Conservation (phyloP, 495 filamentous ascomycete genomes). For the Xylaria bambusicola region DNA sequence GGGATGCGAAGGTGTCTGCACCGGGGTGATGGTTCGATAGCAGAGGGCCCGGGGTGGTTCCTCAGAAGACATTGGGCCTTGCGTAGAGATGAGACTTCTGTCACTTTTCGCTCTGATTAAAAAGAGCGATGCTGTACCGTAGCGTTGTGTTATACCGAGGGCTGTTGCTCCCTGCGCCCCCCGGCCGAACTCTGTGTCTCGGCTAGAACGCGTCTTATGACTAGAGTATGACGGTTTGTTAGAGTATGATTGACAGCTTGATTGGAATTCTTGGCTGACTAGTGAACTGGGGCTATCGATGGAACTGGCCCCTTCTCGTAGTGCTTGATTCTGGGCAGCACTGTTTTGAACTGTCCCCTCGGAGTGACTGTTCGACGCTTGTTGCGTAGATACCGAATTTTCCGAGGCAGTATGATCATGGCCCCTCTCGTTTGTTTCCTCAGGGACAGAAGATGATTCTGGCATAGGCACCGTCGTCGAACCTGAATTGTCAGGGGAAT, state of each 20-base stretch:
- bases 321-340: background rate
- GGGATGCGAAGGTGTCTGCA: background rate
- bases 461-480: background rate
- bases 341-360: background rate
- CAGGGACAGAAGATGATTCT: background rate
- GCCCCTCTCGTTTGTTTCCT: background rate
- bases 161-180: background rate
- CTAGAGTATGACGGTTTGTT: background rate
- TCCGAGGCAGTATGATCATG: background rate
- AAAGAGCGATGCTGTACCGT: no score
- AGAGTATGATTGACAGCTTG: background rate
- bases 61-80: background rate
- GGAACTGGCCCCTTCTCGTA: background rate
- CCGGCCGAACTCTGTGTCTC: background rate
- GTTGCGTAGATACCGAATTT: background rate
- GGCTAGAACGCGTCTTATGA: background rate
- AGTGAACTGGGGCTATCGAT: background rate
- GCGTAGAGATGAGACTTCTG: background rate
- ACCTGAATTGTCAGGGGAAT: constrained; percentile 22
- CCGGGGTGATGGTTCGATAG: background rate
- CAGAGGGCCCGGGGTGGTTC: background rate
- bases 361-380: background rate
- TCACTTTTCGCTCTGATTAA: background rate
- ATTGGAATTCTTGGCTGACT: background rate
- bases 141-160: background rate